A percentile compares a stretch with the other conserved stretches of the same genome.
These are phyloP conservation scores for Pseudogymnoascus pannorum DNA, from an alignment of 2,329 filamentous ascomycete species.

Conservation along the genomic window DNA sequence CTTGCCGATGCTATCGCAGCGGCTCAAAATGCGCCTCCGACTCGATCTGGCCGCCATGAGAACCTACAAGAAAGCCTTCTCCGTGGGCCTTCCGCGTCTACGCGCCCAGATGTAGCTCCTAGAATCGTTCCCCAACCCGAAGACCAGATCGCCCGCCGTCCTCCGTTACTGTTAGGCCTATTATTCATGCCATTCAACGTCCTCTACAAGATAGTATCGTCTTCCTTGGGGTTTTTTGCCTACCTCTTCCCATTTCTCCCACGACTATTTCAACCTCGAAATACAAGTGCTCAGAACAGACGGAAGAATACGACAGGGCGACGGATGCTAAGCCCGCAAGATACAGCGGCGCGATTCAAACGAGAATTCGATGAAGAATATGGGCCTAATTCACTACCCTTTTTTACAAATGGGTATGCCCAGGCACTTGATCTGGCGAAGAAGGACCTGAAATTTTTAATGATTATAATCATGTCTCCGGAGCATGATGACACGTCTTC, in stretches of 20 bases:
- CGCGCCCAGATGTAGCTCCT: constrained; percentile 61
- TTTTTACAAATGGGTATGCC: constrained; percentile 83
- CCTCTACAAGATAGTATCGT: constrained; percentile 64
- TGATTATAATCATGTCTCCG: constrained; percentile 82
- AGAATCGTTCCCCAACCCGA: constrained; percentile 73
- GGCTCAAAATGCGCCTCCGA: constrained; percentile 53
- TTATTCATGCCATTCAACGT: constrained; percentile 76
- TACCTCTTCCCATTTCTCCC: constrained; percentile 78
- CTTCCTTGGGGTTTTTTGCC: constrained; percentile 63
- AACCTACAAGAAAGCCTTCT: constrained; percentile 60
- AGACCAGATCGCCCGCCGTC: constrained; percentile 56
- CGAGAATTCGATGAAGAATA: constrained; percentile 95
- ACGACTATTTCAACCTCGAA: constrained; percentile 49
- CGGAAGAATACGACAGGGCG: constrained; percentile 60
- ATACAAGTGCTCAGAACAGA: constrained; percentile 47
- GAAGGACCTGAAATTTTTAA: constrained; percentile 79
- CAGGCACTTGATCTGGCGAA: constrained; percentile 87
- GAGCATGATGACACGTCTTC: constrained; percentile 87
- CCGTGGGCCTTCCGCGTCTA: constrained; percentile 28
- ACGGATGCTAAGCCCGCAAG: constrained; percentile 71
- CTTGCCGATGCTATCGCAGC: constrained; percentile 64
- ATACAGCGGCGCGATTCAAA: constrained; percentile 82
- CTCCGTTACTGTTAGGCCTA: constrained; percentile 69
- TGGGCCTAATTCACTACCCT: constrained; percentile 62
- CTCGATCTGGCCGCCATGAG: constrained; percentile 58